Evolutionary conservation across 768 basidiomycete species (phyloP).

Genomic region (Boletus subcaerulescens): DNA sequence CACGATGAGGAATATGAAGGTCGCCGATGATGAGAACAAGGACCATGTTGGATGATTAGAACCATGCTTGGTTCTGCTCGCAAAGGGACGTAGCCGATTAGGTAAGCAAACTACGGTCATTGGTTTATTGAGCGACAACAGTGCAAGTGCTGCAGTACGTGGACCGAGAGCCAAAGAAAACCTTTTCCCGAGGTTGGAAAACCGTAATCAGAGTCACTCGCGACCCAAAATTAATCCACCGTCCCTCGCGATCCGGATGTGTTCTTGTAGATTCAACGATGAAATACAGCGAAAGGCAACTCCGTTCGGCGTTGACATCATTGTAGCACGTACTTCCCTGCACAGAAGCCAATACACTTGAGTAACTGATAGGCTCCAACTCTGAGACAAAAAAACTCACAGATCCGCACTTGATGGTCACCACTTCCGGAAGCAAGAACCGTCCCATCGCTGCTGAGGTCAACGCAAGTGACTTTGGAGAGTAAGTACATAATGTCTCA

Average conservation of each 20-base stretch:
- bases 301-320: slow-evolving; percentile 10
- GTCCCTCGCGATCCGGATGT: slow-evolving; percentile 8
- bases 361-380: slow-evolving; percentile 14
- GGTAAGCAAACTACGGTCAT: slow-evolving; percentile 18
- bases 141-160: neutral
- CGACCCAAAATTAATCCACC: slow-evolving; percentile 3
- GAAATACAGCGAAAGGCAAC: neutral
- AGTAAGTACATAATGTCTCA: slow-evolving; percentile 7
- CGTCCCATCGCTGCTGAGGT: slow-evolving; percentile 32
- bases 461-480: slow-evolving; percentile 36
- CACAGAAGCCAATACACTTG: slow-evolving; percentile 6
- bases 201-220: slow-evolving; percentile 1
- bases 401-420: slow-evolving; percentile 37
- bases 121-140: neutral
- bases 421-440: slow-evolving; percentile 37
- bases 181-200: neutral
- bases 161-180: neutral
- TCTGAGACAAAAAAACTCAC: slow-evolving; percentile 21
- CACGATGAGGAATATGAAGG: slow-evolving; percentile 90
- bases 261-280: neutral
- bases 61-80: neutral
- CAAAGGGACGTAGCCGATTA: slow-evolving; percentile 10
- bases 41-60: slow-evolving; percentile 40
- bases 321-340: slow-evolving; percentile 29
- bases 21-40: slow-evolving; percentile 97